Conservation (phyloP, 305 asterid species). For the Plantago lanceolata region DNA sequence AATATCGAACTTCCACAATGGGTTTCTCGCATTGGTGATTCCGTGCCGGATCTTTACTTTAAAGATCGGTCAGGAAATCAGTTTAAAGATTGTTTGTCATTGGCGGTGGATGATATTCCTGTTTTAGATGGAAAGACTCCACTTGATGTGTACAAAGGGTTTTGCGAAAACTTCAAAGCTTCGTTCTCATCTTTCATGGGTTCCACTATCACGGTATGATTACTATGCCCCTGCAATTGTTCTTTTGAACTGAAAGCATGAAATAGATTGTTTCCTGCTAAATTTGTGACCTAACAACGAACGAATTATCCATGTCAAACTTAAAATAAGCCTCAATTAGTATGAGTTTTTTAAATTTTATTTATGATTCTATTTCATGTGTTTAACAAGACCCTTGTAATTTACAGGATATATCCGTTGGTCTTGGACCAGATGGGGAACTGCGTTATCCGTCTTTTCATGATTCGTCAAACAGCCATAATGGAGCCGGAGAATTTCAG, state of each 20-base stretch:
- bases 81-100: conserved; percentile 59
- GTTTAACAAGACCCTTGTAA: not conserved
- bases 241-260: not conserved
- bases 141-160: conserved; percentile 52
- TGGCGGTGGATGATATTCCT: conserved; percentile 65
- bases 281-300: not conserved
- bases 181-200: conserved; percentile 55
- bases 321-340: not conserved
- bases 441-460: conserved; percentile 76
- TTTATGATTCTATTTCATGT: not conserved
- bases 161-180: conserved; percentile 60
- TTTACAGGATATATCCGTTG: conserved; percentile 64
- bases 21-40: conserved; percentile 68
- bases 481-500: conserved; percentile 81
- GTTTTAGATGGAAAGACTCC: conserved; percentile 81
- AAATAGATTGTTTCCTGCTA: too few species aligned
- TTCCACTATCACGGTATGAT: conserved; percentile 67
- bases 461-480: conserved; percentile 23
- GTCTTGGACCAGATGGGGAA: conserved; percentile 90
- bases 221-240: not conserved
- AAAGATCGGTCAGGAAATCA: conserved; percentile 54
- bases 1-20: conserved; percentile 59
- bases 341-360: too few species aligned
- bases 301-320: too few species aligned
- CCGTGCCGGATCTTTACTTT: conserved; percentile 54